A percentile compares a stretch with the other conserved stretches of the same genome.
Evolutionary conservation across 148 eudicot species (phyloP).

Genomic region (Arctostaphylos glauca): DNA sequence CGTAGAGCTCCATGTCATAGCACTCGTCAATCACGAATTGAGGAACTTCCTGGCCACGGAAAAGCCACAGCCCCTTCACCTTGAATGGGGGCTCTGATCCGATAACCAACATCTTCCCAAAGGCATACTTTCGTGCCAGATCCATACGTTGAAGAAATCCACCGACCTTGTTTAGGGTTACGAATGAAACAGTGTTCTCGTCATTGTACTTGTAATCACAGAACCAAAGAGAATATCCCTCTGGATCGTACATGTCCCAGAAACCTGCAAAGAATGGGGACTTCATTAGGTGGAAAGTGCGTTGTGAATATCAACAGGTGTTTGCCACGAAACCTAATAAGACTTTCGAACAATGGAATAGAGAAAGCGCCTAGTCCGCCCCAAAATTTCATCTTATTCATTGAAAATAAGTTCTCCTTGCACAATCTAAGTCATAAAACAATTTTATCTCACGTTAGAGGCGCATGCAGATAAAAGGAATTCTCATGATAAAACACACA

Average conservation of each 20-base stretch:
- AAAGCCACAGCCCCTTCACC: slow-evolving; percentile 46
- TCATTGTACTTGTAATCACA: slow-evolving; percentile 56
- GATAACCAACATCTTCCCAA: slow-evolving; percentile 45
- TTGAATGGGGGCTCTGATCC: slow-evolving; percentile 40
- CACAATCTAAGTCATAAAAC: background rate
- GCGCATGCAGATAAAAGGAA: background rate
- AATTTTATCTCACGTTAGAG: background rate
- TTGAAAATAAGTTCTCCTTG: background rate
- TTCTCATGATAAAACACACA: background rate
- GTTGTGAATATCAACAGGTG: background rate
- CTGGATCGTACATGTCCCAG: slow-evolving; percentile 85
- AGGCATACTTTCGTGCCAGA: slow-evolving; percentile 45
- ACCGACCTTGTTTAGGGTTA: slow-evolving; percentile 40
- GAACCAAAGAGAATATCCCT: slow-evolving; percentile 60
- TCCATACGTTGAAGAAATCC: slow-evolving; percentile 47
- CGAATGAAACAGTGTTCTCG: slow-evolving; percentile 46
- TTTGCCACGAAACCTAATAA: background rate
- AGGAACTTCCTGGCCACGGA: slow-evolving; percentile 45
- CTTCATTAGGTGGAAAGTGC: background rate
- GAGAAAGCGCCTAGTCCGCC: background rate
- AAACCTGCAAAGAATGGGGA: slow-evolving; percentile 43
- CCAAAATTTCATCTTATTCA: background rate
- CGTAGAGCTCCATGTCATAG: slow-evolving; percentile 44
- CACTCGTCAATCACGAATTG: slow-evolving; percentile 39
- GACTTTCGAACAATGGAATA: too few species aligned